phyloP scores from a whole-genome alignment of 352 stramenopile species.

The Globisporangium okanoganense region DNA sequence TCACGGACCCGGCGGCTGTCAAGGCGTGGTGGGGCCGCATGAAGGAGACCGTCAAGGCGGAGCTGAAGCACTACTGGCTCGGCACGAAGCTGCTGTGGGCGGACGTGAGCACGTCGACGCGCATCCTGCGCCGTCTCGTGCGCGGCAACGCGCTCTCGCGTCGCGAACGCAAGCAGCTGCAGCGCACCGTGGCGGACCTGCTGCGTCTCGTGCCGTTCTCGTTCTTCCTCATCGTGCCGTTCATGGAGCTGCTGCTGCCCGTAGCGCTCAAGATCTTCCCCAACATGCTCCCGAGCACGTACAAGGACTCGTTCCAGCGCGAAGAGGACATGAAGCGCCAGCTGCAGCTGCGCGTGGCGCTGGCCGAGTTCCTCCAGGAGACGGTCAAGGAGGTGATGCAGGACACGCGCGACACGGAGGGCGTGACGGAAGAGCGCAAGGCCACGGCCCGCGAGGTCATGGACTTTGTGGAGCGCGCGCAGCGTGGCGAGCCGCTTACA shows the following conservation, averaged over 20 bases:
- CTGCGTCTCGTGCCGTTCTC: constrained; percentile 97
- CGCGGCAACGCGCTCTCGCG: constrained; percentile 92
- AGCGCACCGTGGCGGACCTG: constrained; percentile 95
- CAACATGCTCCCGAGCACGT: constrained; percentile 98
- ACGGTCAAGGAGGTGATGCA: constrained; percentile 91
- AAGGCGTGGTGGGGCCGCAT: constrained; percentile 56
- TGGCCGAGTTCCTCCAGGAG: constrained; percentile 97
- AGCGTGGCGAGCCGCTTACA: constrained; percentile 69
- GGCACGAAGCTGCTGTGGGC: constrained; percentile 95
- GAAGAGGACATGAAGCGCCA: constrained; percentile 99
- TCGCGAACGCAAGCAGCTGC: constrained; percentile 95
- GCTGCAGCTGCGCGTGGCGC: constrained; percentile 93
- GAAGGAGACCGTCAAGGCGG: constrained; percentile 85
- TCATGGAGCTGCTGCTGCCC: constrained; percentile 98
- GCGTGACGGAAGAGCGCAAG: constrained; percentile 72
- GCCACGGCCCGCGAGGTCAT: constrained; percentile 80
- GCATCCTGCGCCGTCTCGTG: constrained; percentile 91
- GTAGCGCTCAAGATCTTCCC: constrained; percentile 98
- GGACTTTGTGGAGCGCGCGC: constrained; percentile 80
- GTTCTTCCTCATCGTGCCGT: constrained; percentile 98
- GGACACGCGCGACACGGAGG: constrained; percentile 75
- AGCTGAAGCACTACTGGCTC: constrained; percentile 96
- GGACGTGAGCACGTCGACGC: constrained; percentile 93
- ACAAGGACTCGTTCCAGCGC: constrained; percentile 94
- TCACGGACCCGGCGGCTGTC: constrained; percentile 57